Evolutionary conservation across 2,329 filamentous ascomycete genomes (phyloP).

Genomic region (Trichoderma breve): DNA sequence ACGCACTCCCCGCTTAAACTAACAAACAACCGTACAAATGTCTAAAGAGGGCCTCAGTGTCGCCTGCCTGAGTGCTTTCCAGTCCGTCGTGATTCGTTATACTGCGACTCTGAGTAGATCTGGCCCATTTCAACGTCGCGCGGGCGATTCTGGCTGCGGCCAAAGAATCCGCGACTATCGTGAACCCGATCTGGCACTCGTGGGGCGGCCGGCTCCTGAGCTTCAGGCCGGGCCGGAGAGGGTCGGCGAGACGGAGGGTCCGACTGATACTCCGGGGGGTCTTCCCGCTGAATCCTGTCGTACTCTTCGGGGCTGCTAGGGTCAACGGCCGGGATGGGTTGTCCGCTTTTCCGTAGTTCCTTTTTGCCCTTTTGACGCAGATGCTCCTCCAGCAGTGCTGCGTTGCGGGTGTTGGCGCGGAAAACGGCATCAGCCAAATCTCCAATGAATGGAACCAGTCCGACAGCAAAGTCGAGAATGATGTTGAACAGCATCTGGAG

Average conservation of each 20-base stretch:
- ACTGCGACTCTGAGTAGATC: conserved; percentile 14
- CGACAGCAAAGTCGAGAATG: conserved; percentile 68
- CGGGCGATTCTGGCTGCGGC: conserved; percentile 30
- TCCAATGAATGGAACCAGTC: conserved; percentile 73
- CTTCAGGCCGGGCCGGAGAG: conserved; percentile 24
- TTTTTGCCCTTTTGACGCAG: conserved; percentile 67
- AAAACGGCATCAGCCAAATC: conserved; percentile 71
- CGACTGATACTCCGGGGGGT: conserved; percentile 30
- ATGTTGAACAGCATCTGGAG: conserved; percentile 81
- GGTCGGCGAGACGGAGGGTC: conserved; percentile 28
- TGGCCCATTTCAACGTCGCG: conserved; percentile 34
- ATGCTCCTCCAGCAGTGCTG: conserved; percentile 64
- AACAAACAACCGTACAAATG: neutral
- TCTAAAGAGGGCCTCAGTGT: neutral
- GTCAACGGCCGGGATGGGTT: conserved; percentile 47
- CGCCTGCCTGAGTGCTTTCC: conserved; percentile 16
- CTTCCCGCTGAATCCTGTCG: conserved; percentile 40
- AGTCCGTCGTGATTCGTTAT: neutral
- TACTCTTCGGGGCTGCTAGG: conserved; percentile 54
- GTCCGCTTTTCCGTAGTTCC: conserved; percentile 47
- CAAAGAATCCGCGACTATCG: conserved; percentile 27
- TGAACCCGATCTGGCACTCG: conserved; percentile 31
- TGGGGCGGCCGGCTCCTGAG: conserved; percentile 19
- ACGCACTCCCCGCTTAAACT: neutral
- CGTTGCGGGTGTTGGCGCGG: conserved; percentile 75